Base-by-base conservation (phyloP, 176 grass and related monocot species). In the Cenchrus americanus region DNA sequence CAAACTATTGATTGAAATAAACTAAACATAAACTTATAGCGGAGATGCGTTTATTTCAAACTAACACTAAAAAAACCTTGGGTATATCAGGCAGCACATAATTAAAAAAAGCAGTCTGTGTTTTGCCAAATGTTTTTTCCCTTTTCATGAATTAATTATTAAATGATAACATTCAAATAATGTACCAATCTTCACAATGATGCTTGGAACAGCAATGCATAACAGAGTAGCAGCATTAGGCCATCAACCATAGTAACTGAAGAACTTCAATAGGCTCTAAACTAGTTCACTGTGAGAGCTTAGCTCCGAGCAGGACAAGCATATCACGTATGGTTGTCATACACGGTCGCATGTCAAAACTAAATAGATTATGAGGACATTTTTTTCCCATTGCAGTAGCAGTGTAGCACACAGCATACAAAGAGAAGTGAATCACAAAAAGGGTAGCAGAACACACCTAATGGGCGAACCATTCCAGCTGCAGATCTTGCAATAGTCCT, bases 391-490 rank as follows among this genome's bases (percentile, higher is more conserved):
- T 47, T 49, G 37, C 50, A 57, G 50, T 43, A 9, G n/a, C n/a
- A n/a, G n/a, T n/a, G n/a, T n/a, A n/a, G 10, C 4, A 21, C 34
- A 43, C 14, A 76, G 24, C 55, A 62, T 17, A 47, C 2, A 27
- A 2, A 68, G 22, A 50, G 41, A 12, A 77, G 66, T 8, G 7
- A 73, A 84, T 13, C 50, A 60, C 64, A 78, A 48, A 19, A 62
- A 57, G 7, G 7, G 68, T 66, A 65, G 0, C 50, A 81, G 40
- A 41, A 40, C 69, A 60, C 3, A 81, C 85, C 85, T 68, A 82
- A 3, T 21, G 68, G 48, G 85, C 42, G 79, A 50, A 26, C 26
- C 85, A 82, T 82, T 27, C 27, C 5, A 10, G 53, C 51, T 54
- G 62, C 17, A 34, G 70, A 55, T 57, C 64, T 57, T 41, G 64